A percentile compares a stretch with the other conserved stretches of the same genome.
phyloP scores from a whole-genome alignment of 805 yeast species.

The Cyberlindnera sargentensis region DNA sequence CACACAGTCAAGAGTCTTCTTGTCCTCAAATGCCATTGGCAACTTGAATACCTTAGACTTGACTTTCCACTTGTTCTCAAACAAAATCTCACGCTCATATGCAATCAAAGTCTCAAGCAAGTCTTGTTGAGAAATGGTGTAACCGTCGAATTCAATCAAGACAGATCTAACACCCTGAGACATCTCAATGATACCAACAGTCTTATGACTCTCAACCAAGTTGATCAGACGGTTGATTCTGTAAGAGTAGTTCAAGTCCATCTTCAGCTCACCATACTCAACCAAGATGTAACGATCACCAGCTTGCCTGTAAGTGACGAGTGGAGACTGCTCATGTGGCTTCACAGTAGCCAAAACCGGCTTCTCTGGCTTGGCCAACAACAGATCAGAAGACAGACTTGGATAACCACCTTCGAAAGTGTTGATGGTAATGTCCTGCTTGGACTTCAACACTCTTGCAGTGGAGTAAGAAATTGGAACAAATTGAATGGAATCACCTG shows the following conservation, averaged over 20 bases:
- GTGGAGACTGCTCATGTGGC: slow-evolving; percentile 47
- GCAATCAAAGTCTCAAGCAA: slow-evolving; percentile 61
- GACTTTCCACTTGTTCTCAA: slow-evolving; percentile 78
- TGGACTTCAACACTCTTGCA: slow-evolving; percentile 56
- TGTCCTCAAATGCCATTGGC: slow-evolving; percentile 97
- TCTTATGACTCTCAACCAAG: slow-evolving; percentile 54
- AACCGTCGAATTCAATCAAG: slow-evolving; percentile 73
- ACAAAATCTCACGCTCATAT: slow-evolving; percentile 67
- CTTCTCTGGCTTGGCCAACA: slow-evolving; percentile 43
- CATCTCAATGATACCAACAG: slow-evolving; percentile 87
- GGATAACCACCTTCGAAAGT: slow-evolving; percentile 36
- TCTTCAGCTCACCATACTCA: slow-evolving; percentile 84
- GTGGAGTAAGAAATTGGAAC: slow-evolving; percentile 64
- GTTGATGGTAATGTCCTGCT: slow-evolving; percentile 50
- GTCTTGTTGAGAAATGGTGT: slow-evolving; percentile 49
- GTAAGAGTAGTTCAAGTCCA: slow-evolving; percentile 82
- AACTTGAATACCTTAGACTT: slow-evolving; percentile 74
- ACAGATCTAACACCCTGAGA: slow-evolving; percentile 97
- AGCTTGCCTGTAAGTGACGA: slow-evolving; percentile 86
- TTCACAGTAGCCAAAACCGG: slow-evolving; percentile 62
- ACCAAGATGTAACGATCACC: slow-evolving; percentile 91
- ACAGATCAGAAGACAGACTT: slow-evolving; percentile 19
- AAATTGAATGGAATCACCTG: slow-evolving; percentile 82
- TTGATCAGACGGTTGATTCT: slow-evolving; percentile 79
- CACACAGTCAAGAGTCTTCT: slow-evolving; percentile 83